Percentiles rank a stretch among this genome's conserved stretches.
phyloP scores from a whole-genome alignment of 495 filamentous ascomycete genomes.

The Daldinia grandis region DNA sequence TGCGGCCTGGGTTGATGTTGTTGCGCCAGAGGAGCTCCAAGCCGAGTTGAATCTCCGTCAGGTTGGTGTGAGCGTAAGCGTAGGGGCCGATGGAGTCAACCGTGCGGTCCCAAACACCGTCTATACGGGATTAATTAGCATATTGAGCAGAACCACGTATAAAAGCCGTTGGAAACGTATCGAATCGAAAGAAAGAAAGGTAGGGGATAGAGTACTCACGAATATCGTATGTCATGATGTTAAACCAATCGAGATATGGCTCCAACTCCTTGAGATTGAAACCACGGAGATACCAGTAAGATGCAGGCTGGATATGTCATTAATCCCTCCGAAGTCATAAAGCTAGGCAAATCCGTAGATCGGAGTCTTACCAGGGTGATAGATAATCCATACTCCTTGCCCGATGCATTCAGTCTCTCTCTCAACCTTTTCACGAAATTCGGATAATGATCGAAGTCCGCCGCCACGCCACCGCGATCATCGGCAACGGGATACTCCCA shows the following conservation, averaged over 20 bases:
- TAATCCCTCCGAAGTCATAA: too few species aligned
- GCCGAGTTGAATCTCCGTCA: slow-evolving; percentile 60
- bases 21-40: slow-evolving; percentile 62
- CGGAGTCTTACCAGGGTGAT: slow-evolving; percentile 45
- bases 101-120: slow-evolving; percentile 31
- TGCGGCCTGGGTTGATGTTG: slow-evolving; percentile 51
- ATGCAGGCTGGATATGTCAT: slow-evolving; percentile 42
- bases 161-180: too few species aligned
- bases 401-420: slow-evolving; percentile 37
- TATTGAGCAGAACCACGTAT: too few species aligned
- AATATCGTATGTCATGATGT: slow-evolving; percentile 66
- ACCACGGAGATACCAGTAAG: slow-evolving; percentile 64
- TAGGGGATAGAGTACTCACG: slow-evolving; percentile 34
- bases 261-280: slow-evolving; percentile 60
- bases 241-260: slow-evolving; percentile 58
- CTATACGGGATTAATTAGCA: too few species aligned
- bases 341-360: too few species aligned
- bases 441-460: slow-evolving; percentile 55
- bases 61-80: slow-evolving; percentile 59
- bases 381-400: slow-evolving; percentile 34
- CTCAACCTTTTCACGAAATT: slow-evolving; percentile 55
- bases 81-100: slow-evolving; percentile 42
- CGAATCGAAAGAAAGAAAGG: too few species aligned
- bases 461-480: slow-evolving; percentile 50
- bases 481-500: slow-evolving; percentile 63